Evolutionary conservation across 192 early-diverging fungal species (phyloP), one percentile per base, ranked within the genome.

Genomic region (Backusella circina): DNA sequence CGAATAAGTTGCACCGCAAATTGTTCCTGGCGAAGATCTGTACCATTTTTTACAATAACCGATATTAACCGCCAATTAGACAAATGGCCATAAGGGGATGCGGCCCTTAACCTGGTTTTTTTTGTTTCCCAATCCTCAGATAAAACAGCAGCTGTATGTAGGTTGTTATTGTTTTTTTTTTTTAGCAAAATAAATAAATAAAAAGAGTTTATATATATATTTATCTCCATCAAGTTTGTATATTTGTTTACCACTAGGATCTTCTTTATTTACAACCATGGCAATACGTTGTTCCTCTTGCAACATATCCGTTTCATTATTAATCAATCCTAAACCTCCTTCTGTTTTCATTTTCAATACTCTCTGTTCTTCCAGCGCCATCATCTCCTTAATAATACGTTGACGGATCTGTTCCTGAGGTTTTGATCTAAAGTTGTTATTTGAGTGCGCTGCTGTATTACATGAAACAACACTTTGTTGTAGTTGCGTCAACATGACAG

Each of bases 21-120:
- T 77, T 98, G 97, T 83, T 99, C 97, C 84, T 99, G 98, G 41
- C 97, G 84, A 77, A 96, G 84, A 84, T 99, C 97, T 0, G 96
- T 94, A 16, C 96, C 97, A 31, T 94, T 94, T 80, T 99, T 99
- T 26, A 99, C 95, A 82, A 99, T 98, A 10, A 97, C 92, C 6
- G 94, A 96, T 4, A 95, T 80, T 38, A 99, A 84, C 31, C 89
- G 90, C 97, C 97, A 99, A 54, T 90, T 90, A 36, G 91, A 90
- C 70, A 88, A 79, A 31, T 90, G 84, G 0, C 97, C 97, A 84
- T 90, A 99, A 0, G 96, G 96, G 5, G 96, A 98, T 1, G 87
- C 76, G 0, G 87, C 86, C 7, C 94, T 87, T 71, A 99, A 95
- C 32, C 97, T 88, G 31, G 87, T 91, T 82, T 90, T 89, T 75